These are phyloP conservation scores for Sporothrix luriei DNA, from an alignment of 2,329 filamentous ascomycete genomes.

Conservation along the genomic window DNA sequence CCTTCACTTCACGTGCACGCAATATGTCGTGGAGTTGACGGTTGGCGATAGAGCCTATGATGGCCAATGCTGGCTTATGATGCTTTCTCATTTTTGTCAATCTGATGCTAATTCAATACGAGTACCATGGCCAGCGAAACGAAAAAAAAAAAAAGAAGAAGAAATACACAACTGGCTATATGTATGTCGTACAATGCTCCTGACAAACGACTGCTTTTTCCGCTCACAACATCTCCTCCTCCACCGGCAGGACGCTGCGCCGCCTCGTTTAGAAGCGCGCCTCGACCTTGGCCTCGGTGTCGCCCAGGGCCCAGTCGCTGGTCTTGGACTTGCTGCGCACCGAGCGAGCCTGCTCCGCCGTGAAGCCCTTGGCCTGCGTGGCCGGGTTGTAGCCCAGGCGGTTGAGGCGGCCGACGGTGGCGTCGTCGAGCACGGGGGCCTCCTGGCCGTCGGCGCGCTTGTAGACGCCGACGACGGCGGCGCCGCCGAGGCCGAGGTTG, in stretches of 20 bases:
- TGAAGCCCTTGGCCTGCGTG: constrained; percentile 85
- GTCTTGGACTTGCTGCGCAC: constrained; percentile 68
- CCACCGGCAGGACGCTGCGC: neutral
- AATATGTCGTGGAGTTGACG: no score
- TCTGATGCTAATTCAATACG: constrained; percentile 18
- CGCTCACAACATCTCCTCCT: neutral
- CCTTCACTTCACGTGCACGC: neutral
- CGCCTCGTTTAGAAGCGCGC: constrained; percentile 40
- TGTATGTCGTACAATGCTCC: constrained; percentile 19
- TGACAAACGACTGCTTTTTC: constrained; percentile 9
- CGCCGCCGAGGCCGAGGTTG: constrained; percentile 89
- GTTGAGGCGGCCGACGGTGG: constrained; percentile 65
- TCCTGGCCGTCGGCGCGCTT: constrained; percentile 74
- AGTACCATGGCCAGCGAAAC: constrained; percentile 2
- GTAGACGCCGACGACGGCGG: constrained; percentile 88
- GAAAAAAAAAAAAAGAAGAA: neutral
- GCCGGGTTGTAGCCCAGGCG: constrained; percentile 90
- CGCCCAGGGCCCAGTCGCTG: constrained; percentile 76
- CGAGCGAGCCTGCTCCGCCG: constrained; percentile 69
- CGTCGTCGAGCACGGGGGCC: constrained; percentile 62
- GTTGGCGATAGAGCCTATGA: neutral
- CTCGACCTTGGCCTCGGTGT: constrained; percentile 73
- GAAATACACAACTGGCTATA: neutral
- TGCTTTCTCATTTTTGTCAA: constrained; percentile 12
- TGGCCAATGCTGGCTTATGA: neutral